Base-by-base conservation (phyloP, 768 basidiomycete genomes). In the Porpolomopsis calyptriformis region DNA sequence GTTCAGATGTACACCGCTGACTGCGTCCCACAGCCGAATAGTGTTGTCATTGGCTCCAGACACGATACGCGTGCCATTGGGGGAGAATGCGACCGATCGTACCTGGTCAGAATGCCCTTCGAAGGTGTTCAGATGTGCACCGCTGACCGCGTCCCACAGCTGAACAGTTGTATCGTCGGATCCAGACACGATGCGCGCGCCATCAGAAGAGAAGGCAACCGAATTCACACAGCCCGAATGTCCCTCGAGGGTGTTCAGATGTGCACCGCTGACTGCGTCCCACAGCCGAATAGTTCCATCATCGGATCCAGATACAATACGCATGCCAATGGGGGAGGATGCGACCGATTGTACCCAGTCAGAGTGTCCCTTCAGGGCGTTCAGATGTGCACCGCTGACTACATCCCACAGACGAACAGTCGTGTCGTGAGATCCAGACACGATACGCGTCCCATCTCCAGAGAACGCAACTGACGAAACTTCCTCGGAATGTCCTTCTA, bases 121-220 rank as follows among this genome's bases (percentile, higher is more conserved):
- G n/a, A n/a, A n/a, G n/a, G n/a, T n/a, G n/a, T n/a, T n/a, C n/a
- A n/a, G n/a, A n/a, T n/a, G n/a, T n/a, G n/a, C n/a, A n/a, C n/a
- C n/a, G n/a, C n/a, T n/a, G n/a, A n/a, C n/a, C n/a, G n/a, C n/a
- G 62, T 98, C 94, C 87, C 91, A 97, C 1, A 97, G 68, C 60
- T 80, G 84, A 46, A 86, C 85, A 18, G 92, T 92, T 2, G 85
- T 88, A 60, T 99, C 94, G 63, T 97, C 93, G 2, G 93, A 97
- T 56, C 89, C 92, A 3, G 94, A 92, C 22, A 98, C 73, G 43
- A 96, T 68, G 53, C 90, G 85, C 0, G 88, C 86, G 2, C 84
- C 82, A 12, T 78, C 72, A 46, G 83, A 71, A 2, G 80, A 58
- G 50, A 61, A 56, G 20, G 51, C 49, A 18, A 61, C 53, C n/a